These are phyloP conservation scores for Fusarium acutatum DNA, from an alignment of 2,329 filamentous ascomycete species.

Conservation along the genomic window DNA sequence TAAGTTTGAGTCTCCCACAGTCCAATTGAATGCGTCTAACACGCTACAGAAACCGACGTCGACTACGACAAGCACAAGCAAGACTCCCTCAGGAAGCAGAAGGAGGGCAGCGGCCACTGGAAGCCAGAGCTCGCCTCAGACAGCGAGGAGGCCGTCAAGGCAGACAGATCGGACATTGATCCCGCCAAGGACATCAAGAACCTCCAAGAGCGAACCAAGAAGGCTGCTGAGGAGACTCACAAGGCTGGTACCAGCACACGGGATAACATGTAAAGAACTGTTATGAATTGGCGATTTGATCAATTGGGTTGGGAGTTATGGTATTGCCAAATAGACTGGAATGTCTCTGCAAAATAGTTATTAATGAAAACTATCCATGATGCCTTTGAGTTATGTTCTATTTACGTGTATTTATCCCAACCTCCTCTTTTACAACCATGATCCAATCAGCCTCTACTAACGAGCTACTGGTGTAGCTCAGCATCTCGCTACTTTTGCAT, in stretches of 20 bases:
- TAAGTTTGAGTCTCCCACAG: constrained; percentile 32
- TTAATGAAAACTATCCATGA: constrained; percentile 17
- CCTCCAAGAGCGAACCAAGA: constrained; percentile 69
- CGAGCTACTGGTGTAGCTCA: too few species aligned
- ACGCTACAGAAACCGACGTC: constrained; percentile 45
- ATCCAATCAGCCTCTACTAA: neutral
- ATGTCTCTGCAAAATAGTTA: constrained; percentile 11
- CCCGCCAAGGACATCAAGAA: constrained; percentile 52
- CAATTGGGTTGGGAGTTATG: constrained; percentile 12
- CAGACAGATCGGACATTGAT: constrained; percentile 59
- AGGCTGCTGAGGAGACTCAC: constrained; percentile 54
- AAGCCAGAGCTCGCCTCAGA: constrained; percentile 79
- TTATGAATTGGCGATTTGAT: neutral
- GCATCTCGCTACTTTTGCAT: neutral
- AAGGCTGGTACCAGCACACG: constrained; percentile 60
- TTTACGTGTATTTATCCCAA: neutral
- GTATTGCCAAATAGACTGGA: constrained; percentile 8
- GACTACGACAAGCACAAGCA: constrained; percentile 67
- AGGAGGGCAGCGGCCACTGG: constrained; percentile 77
- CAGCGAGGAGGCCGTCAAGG: constrained; percentile 80
- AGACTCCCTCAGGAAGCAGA: constrained; percentile 71
- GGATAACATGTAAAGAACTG: constrained; percentile 51
- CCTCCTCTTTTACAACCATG: neutral
- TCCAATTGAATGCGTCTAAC: constrained; percentile 1
- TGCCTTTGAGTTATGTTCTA: neutral